phyloP scores from a whole-genome alignment of 345 rosid species.

The Eucalyptus sideroxylon region DNA sequence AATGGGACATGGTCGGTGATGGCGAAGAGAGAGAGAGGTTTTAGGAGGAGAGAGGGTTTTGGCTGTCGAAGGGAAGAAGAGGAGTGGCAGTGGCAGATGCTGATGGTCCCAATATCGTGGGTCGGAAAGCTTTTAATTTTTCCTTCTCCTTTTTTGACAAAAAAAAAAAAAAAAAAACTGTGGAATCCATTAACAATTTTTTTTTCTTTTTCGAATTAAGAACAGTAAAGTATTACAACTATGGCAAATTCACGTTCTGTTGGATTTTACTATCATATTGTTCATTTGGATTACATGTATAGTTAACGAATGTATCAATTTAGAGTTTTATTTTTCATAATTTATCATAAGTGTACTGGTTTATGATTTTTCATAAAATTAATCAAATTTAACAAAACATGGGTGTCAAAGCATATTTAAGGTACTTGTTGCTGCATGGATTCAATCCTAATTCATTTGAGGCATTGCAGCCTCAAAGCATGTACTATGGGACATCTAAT shows the following conservation, averaged over 20 bases:
- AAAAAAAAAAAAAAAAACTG: background rate
- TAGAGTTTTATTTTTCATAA: rapidly evolving
- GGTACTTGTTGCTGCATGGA: rapidly evolving
- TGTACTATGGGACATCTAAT: background rate
- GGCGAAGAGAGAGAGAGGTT: background rate
- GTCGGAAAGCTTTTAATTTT: background rate
- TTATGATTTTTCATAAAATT: no score
- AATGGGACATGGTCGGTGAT: background rate
- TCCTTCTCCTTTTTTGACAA: background rate
- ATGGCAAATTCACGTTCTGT: rapidly evolving
- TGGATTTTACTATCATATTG: rapidly evolving
- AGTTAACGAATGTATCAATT: rapidly evolving
- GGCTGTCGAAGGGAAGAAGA: background rate
- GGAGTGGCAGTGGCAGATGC: background rate
- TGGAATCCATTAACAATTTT: background rate
- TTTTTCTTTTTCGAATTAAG: background rate
- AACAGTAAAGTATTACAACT: no score
- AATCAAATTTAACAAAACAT: rapidly evolving
- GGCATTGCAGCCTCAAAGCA: background rate
- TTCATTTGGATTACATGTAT: rapidly evolving
- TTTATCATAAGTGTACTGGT: rapidly evolving
- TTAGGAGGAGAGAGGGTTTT: background rate
- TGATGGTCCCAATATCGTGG: background rate
- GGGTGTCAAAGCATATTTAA: rapidly evolving
- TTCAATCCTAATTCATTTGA: rapidly evolving